Base-by-base conservation (phyloP, 2,329 filamentous ascomycete genomes). In the Fusarium ramigenum region DNA sequence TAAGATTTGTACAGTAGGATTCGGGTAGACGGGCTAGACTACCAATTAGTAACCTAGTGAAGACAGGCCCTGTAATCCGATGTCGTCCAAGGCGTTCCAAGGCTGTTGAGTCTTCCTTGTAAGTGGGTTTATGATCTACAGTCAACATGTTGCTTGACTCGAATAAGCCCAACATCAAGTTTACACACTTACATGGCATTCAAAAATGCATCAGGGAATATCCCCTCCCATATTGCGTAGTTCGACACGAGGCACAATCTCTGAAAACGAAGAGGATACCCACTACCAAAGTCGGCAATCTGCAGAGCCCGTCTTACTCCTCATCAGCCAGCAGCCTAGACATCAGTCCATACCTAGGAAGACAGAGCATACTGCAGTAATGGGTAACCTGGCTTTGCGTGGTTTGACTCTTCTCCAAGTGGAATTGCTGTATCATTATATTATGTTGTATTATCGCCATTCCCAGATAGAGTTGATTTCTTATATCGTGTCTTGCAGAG, bases 261-360 rank as follows among this genome's bases (percentile, higher is more conserved):
- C 21, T 19, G 53, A 8, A 60, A 40, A 60, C 53, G 36, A 63
- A 60, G 43, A 65, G n/a, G 49, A 67, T 11, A 52, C 34, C 32
- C n/a, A 39, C 23, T 34, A 21, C 57, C 37, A 37, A 34, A 62
- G 11, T 50, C 57, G 53, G 44, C 18, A 54, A 49, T 39, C 19
- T 40, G 28, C 63, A 43, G 32, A 18, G 32, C 23, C 19, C 23
- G 49, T 44, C 34, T 73, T 66, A 73, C 70, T 59, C 59, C 58
- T 52, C 39, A 47, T 60, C 16, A 23, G 25, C n/a, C 39, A 32
- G 25, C 68, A 69, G 71, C 64, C 68, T 59, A 61, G 58, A 59
- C 60, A 54, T 49, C n/a, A 47, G 25, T 28, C 50, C 36, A 23
- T 37, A n/a, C n/a, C n/a, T n/a, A 37, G 36, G 36, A 53, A 46